Evolutionary conservation across 352 stramenopile genomes (phyloP).

Genomic region (Phytopythium sindhum): DNA sequence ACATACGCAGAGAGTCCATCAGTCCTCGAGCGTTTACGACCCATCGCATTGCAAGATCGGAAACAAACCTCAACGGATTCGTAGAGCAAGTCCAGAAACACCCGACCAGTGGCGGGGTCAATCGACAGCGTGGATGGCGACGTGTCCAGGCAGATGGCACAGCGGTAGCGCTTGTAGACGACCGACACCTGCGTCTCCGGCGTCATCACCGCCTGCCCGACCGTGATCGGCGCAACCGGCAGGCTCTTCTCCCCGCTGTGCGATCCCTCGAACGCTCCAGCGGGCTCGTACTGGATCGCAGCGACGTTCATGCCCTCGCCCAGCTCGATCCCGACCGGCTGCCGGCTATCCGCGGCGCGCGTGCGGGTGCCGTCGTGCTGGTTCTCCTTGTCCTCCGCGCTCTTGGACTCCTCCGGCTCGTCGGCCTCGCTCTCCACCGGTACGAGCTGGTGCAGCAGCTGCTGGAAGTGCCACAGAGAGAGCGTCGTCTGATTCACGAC

Average conservation of each 20-base stretch:
- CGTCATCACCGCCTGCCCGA: constrained; percentile 36
- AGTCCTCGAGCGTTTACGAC: background rate
- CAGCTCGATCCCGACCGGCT: constrained; percentile 29
- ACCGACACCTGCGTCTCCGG: constrained; percentile 44
- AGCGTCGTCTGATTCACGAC: constrained; percentile 73
- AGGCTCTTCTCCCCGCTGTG: background rate
- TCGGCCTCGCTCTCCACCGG: constrained; percentile 19
- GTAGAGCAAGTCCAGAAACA: constrained; percentile 82
- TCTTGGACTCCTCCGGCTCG: constrained; percentile 13
- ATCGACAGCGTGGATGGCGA: constrained; percentile 84
- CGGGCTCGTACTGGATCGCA: constrained; percentile 30
- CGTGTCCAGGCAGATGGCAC: constrained; percentile 80
- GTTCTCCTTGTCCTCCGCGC: constrained; percentile 3
- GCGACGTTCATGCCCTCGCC: constrained; percentile 74
- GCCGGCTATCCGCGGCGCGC: background rate
- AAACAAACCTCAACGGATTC: constrained; percentile 58
- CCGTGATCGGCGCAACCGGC: constrained; percentile 6
- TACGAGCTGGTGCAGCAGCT: constrained; percentile 52
- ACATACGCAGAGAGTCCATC: background rate
- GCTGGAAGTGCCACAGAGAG: constrained; percentile 79
- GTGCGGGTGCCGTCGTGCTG: constrained; percentile 2
- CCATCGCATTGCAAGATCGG: background rate
- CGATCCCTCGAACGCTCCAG: constrained; percentile 5
- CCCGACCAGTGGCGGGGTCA: constrained; percentile 56
- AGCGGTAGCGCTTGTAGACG: constrained; percentile 77